Percentiles rank a stretch among this genome's conserved stretches.
phyloP scores from a whole-genome alignment of 2,329 filamentous ascomycete genomes.

The Bretziella fagacearum region DNA sequence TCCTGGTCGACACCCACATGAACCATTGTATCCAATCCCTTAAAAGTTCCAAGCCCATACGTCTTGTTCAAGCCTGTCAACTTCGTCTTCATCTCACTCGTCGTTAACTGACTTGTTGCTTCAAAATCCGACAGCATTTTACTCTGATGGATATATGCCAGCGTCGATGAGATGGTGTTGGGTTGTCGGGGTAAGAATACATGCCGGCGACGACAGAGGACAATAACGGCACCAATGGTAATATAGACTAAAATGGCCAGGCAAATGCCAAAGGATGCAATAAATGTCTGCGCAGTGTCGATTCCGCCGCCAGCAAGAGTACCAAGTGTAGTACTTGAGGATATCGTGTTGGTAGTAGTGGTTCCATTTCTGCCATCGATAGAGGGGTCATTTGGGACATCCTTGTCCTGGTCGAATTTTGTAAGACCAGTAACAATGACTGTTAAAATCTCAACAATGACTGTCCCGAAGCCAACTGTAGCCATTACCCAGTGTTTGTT shows the following conservation, averaged over 20 bases:
- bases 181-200: constrained; percentile 64
- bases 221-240: constrained; percentile 37
- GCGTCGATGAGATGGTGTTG: constrained; percentile 57
- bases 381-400: not conserved
- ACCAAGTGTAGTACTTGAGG: not conserved
- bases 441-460: constrained; percentile 57
- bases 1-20: constrained; percentile 69
- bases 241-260: constrained; percentile 51
- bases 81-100: constrained; percentile 41
- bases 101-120: constrained; percentile 46
- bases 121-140: constrained; percentile 67
- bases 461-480: constrained; percentile 50
- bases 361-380: too few relatives aligned
- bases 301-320: constrained; percentile 26
- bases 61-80: constrained; percentile 45
- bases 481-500: constrained; percentile 51
- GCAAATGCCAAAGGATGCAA: constrained; percentile 44
- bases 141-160: constrained; percentile 64
- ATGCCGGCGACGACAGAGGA: constrained; percentile 45
- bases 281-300: constrained; percentile 48
- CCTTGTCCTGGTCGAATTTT: constrained; percentile 45
- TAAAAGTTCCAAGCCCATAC: constrained; percentile 65
- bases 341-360: not conserved
- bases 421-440: constrained; percentile 50
- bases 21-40: constrained; percentile 51